phyloP scores from a whole-genome alignment of 2,329 filamentous ascomycete species.

The Rhynchosporium graminicola region DNA sequence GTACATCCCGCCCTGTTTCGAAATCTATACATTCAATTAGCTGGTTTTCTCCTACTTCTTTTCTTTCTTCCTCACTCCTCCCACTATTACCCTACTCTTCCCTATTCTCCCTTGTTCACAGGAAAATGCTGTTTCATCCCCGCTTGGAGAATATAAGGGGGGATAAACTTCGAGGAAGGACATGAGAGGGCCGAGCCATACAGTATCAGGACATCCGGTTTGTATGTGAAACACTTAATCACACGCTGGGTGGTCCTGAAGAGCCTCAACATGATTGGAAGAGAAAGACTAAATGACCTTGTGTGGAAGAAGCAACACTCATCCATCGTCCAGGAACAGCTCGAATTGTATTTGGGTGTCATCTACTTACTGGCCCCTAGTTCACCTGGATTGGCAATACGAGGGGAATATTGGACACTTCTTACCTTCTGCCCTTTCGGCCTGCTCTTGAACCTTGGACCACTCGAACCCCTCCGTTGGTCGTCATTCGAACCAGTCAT shows the following conservation, averaged over 20 bases:
- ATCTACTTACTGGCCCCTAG: not conserved
- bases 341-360: not conserved
- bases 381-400: not conserved
- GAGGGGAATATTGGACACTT: not conserved
- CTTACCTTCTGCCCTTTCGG: not conserved
- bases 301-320: slow-evolving; percentile 8
- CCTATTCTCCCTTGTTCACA: not conserved
- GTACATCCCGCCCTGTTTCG: not conserved
- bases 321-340: slow-evolving; percentile 4
- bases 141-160: not conserved
- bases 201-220: slow-evolving; percentile 15
- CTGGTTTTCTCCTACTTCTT: not conserved
- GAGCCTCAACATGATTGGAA: slow-evolving; percentile 25
- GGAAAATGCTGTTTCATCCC: not conserved
- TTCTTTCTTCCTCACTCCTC: no score
- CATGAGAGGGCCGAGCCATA: slow-evolving; percentile 22
- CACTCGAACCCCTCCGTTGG: not conserved
- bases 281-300: not conserved
- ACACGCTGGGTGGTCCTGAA: slow-evolving; percentile 26
- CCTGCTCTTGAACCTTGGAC: not conserved
- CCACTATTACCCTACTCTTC: not conserved
- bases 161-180: slow-evolving; percentile 25
- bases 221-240: slow-evolving; percentile 27
- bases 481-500: slow-evolving; percentile 1
- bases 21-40: not conserved